phyloP scores from a whole-genome alignment of 2,329 filamentous ascomycete genomes.

The Botrytis fragariae region DNA sequence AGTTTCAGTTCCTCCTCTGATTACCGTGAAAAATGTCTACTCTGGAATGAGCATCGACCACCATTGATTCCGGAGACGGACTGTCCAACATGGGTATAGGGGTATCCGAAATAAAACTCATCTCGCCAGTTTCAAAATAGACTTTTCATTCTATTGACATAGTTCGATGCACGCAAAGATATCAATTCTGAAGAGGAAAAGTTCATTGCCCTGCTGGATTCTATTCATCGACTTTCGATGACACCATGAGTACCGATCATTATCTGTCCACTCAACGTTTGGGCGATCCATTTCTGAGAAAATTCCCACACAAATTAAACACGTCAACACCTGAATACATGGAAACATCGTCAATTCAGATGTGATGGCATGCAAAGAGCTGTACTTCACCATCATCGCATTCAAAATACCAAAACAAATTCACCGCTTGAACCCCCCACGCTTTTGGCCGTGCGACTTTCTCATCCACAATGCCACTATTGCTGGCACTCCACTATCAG shows the following conservation, averaged over 20 bases:
- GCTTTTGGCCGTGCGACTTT: background rate
- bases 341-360: background rate
- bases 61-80: background rate
- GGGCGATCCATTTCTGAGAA: background rate
- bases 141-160: background rate
- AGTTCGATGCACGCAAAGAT: background rate
- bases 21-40: background rate
- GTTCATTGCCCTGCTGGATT: background rate
- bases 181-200: background rate
- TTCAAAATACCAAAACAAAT: background rate
- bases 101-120: conserved; percentile 1
- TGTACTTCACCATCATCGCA: background rate
- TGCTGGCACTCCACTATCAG: conserved; percentile 7
- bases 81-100: background rate
- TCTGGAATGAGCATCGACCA: conserved; percentile 8
- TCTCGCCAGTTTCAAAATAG: conserved; percentile 6
- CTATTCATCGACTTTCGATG: background rate
- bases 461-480: background rate
- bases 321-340: background rate
- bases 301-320: background rate
- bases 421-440: conserved; percentile 9
- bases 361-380: background rate
- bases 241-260: background rate
- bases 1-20: conserved; percentile 7
- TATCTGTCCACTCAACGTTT: background rate